These are phyloP conservation scores for Backusella psychrophila DNA, from an alignment of 192 early-diverging fungal genomes.

Conservation along the genomic window DNA sequence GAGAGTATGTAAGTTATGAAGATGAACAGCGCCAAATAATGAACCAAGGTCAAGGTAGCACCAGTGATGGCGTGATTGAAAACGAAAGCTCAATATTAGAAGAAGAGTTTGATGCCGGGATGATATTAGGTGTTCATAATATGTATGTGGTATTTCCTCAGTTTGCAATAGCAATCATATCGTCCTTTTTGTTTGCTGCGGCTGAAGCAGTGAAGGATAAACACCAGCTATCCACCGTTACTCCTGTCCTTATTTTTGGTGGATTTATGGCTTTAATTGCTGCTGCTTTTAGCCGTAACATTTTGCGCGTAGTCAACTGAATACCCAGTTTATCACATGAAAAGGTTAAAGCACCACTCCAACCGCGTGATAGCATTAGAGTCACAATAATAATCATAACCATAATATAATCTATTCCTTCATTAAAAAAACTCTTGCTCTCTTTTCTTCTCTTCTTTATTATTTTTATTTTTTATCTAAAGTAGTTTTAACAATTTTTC, in stretches of 20 bases:
- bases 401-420: background rate
- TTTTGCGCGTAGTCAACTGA: conserved; percentile 24
- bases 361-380: background rate
- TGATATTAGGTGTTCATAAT: conserved; percentile 91
- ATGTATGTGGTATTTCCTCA: conserved; percentile 94
- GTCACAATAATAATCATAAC: background rate
- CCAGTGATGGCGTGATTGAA: background rate
- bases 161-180: conserved; percentile 74
- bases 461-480: background rate
- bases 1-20: conserved; percentile 64
- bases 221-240: conserved; percentile 37
- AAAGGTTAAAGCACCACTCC: conserved; percentile 3
- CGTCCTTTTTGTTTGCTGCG: conserved; percentile 65
- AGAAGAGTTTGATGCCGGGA: conserved; percentile 47
- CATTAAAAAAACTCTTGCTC: background rate
- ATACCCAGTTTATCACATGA: background rate
- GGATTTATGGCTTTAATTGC: conserved; percentile 63
- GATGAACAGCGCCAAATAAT: conserved; percentile 31
- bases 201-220: conserved; percentile 18
- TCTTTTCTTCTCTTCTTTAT: background rate
- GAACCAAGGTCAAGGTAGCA: background rate
- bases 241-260: conserved; percentile 68
- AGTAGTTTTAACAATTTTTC: background rate
- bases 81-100: background rate
- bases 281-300: conserved; percentile 44